A percentile compares a stretch with the other conserved stretches of the same genome.
phyloP scores from a whole-genome alignment of 768 basidiomycete genomes.

The Leccinellum albellum region DNA sequence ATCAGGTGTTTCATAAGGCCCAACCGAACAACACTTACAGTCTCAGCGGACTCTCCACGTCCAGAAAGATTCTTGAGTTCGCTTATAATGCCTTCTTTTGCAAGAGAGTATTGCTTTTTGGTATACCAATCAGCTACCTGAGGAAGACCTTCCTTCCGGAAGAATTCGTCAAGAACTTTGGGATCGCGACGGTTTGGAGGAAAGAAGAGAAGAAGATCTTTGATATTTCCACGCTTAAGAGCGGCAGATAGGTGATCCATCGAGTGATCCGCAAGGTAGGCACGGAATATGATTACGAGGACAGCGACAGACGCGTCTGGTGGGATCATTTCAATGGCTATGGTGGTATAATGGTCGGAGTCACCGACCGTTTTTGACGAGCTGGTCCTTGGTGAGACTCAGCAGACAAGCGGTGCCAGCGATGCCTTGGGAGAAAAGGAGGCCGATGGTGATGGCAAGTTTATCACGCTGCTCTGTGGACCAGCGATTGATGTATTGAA shows the following conservation, averaged over 20 bases:
- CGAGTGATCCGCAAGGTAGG: conserved; percentile 75
- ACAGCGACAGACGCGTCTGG: conserved; percentile 76
- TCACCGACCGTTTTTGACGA: conserved; percentile 83
- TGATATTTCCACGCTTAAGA: conserved; percentile 83
- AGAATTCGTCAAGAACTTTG: conserved; percentile 77
- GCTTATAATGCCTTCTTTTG: conserved; percentile 72
- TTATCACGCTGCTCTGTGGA: conserved; percentile 72
- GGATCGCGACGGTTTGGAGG: conserved; percentile 76
- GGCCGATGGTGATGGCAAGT: conserved; percentile 74
- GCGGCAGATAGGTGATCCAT: conserved; percentile 85
- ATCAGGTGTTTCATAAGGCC: conserved; percentile 4
- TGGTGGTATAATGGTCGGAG: background rate
- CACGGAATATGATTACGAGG: conserved; percentile 73
- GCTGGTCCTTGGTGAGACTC: conserved; percentile 87
- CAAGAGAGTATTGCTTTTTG: conserved; percentile 80
- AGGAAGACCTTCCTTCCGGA: conserved; percentile 73
- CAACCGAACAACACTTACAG: conserved; percentile 42
- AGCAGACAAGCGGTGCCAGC: conserved; percentile 73
- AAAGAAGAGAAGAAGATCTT: conserved; percentile 85
- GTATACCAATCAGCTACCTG: conserved; percentile 92
- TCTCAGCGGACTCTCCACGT: conserved; percentile 62
- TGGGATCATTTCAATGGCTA: conserved; percentile 8
- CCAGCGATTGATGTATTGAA: conserved; percentile 92
- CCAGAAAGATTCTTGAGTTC: conserved; percentile 69
- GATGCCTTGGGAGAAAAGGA: conserved; percentile 81